phyloP scores from a whole-genome alignment of 2,329 filamentous ascomycete genomes.

The Ophiostoma piceae region DNA sequence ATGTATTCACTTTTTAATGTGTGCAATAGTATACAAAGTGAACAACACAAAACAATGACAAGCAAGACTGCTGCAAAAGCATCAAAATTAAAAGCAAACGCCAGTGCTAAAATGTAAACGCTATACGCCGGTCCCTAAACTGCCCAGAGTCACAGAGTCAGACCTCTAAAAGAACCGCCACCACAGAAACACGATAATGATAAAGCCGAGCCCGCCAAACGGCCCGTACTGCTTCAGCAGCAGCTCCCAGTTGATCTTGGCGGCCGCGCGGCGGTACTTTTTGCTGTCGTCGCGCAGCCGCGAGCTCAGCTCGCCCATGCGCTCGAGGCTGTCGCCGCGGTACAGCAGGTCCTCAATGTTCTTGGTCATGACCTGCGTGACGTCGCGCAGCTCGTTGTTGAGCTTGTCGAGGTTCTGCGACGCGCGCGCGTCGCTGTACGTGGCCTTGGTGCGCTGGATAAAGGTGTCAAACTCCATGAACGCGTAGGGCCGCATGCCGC shows the following conservation, averaged over 20 bases:
- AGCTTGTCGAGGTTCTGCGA: slow-evolving; percentile 89
- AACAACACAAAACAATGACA: too few relatives aligned
- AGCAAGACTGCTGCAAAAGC: too few relatives aligned
- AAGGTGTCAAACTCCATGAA: slow-evolving; percentile 99
- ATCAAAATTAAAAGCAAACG: background rate
- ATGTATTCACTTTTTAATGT: background rate
- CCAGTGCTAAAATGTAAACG: slow-evolving; percentile 4
- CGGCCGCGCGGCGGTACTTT: slow-evolving; percentile 88
- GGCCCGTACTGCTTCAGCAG: slow-evolving; percentile 95
- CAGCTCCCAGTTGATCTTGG: slow-evolving; percentile 96
- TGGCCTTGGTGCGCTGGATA: slow-evolving; percentile 85
- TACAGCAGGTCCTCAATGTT: slow-evolving; percentile 98
- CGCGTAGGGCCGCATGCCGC: slow-evolving; percentile 79
- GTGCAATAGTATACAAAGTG: background rate
- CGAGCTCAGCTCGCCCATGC: slow-evolving; percentile 92
- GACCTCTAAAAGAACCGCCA: slow-evolving; percentile 75
- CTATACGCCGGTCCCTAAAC: background rate
- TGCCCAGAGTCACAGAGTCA: background rate
- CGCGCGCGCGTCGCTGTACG: slow-evolving; percentile 88
- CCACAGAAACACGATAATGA: slow-evolving; percentile 82
- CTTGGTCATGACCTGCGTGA: slow-evolving; percentile 99
- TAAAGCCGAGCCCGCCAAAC: slow-evolving; percentile 71
- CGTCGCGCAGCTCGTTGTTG: slow-evolving; percentile 94
- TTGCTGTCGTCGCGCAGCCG: slow-evolving; percentile 84
- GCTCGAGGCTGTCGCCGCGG: slow-evolving; percentile 85